Base-by-base conservation (phyloP, 257 asterid genomes). In the Primulina eburnea region DNA sequence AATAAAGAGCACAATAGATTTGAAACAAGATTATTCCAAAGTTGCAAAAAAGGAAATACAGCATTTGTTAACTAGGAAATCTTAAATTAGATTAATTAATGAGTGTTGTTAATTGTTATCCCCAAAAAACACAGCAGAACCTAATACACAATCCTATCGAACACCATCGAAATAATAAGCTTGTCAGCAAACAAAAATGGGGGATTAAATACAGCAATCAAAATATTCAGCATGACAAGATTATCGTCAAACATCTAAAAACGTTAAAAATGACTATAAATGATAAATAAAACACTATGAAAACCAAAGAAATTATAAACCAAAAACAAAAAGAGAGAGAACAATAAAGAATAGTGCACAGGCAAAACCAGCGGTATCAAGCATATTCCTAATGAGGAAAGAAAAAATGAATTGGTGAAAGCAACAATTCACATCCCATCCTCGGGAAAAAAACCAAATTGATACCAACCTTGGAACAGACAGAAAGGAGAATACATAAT, bases 31-130 rank as follows among this genome's bases (percentile, higher is more conserved):
- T 4, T 50, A 74, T 71, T 75, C 70, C 78, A 62, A 47, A 65
- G 64, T 10, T 63, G 53, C 61, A 55, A 43, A 61, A 60, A 76
- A 67, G 64, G 68, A 58, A 55, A 38, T 30, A 64, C 60, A 58
- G 10, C 17, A 16, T 37, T 50, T 30, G 29, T 5, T 16, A 50
- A 50, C 57, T 64, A 56, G n/a, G 24, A 62, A 73, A 69, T 56
- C 56, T 58, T 50, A 29, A 34, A 61, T 1, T 16, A 50, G 16
- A 55, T 18, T 30, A 50, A 52, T 63, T 21, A 16, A 56, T 34
- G 61, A 47, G 65, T 20, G 21, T 50, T 16, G 7, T 16, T 16
- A 50, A 28, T 28, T 28, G n/a, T 50, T 16, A 16, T 50, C 57
- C 57, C 8, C 1, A 14, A 50, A 6, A 14, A 11, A 17, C 6